Percentiles rank a stretch among this genome's conserved stretches.
phyloP scores from a whole-genome alignment of 176 grass and related monocot genomes.

The Elymus sibiricus region DNA sequence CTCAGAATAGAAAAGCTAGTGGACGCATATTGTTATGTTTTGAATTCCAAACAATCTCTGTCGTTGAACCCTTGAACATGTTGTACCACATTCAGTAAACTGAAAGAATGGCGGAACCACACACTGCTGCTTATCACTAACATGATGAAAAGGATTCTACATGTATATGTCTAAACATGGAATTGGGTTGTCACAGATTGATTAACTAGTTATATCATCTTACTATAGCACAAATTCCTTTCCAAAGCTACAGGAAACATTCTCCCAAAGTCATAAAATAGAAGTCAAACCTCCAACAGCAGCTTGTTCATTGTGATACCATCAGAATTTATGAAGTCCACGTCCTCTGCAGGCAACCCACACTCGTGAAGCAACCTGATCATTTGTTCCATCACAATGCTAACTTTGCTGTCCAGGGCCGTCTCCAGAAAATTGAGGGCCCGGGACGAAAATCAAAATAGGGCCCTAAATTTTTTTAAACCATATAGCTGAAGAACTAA shows the following conservation, averaged over 20 bases:
- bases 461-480: too few relatives aligned
- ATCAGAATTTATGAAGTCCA: slow-evolving; percentile 95
- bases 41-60: not conserved
- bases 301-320: slow-evolving; percentile 92
- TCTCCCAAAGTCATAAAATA: not conserved
- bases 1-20: not conserved
- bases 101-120: not conserved
- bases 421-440: too few relatives aligned
- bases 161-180: slow-evolving; percentile 7
- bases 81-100: not conserved
- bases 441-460: too few relatives aligned
- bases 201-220: slow-evolving; percentile 20
- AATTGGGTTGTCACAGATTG: not conserved
- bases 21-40: not conserved
- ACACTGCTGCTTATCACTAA: not conserved
- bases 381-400: slow-evolving; percentile 99
- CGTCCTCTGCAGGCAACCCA: slow-evolving; percentile 83
- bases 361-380: slow-evolving; percentile 82
- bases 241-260: not conserved
- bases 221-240: not conserved
- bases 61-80: not conserved
- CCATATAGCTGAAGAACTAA: too few relatives aligned
- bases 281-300: slow-evolving; percentile 61
- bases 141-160: not conserved
- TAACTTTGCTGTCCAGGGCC: slow-evolving; percentile 72